Evolutionary conservation across 805 yeast species (phyloP).

Genomic region (Metschnikowia noctiluminum): DNA sequence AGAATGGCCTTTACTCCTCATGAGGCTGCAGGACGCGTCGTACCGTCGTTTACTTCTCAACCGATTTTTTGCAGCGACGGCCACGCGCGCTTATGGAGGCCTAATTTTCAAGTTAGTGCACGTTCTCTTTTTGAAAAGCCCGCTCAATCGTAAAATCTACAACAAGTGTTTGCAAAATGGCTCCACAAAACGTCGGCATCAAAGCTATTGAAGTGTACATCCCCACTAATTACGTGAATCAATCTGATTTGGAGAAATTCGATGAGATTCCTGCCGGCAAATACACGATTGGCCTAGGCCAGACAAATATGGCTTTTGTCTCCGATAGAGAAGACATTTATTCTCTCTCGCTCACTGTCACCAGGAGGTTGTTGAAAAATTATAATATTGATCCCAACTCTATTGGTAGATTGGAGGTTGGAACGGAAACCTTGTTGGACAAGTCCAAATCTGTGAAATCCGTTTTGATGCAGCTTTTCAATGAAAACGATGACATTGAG

Average conservation of each 20-base stretch:
- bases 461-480: slow-evolving; percentile 90
- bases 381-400: slow-evolving; percentile 75
- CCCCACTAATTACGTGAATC: slow-evolving; percentile 81
- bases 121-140: not conserved
- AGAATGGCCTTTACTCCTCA: not conserved
- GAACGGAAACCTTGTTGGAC: slow-evolving; percentile 95
- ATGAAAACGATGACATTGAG: slow-evolving; percentile 85
- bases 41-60: slow-evolving; percentile 10
- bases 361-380: slow-evolving; percentile 71
- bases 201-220: slow-evolving; percentile 92
- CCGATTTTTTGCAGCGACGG: slow-evolving; percentile 6
- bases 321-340: slow-evolving; percentile 97
- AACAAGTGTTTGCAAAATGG: slow-evolving; percentile 9
- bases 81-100: slow-evolving; percentile 2
- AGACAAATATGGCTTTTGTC: slow-evolving; percentile 96
- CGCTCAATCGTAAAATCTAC: not conserved
- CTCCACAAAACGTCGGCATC: slow-evolving; percentile 87
- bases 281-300: slow-evolving; percentile 98
- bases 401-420: slow-evolving; percentile 95
- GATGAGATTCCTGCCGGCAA: slow-evolving; percentile 92
- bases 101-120: slow-evolving; percentile 1
- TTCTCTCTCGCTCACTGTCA: slow-evolving; percentile 89
- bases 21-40: slow-evolving; percentile 10
- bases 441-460: slow-evolving; percentile 96
- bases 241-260: slow-evolving; percentile 77